Base-by-base conservation (phyloP, 352 stramenopile species). In the Thalassiosira livingstoniorum region DNA sequence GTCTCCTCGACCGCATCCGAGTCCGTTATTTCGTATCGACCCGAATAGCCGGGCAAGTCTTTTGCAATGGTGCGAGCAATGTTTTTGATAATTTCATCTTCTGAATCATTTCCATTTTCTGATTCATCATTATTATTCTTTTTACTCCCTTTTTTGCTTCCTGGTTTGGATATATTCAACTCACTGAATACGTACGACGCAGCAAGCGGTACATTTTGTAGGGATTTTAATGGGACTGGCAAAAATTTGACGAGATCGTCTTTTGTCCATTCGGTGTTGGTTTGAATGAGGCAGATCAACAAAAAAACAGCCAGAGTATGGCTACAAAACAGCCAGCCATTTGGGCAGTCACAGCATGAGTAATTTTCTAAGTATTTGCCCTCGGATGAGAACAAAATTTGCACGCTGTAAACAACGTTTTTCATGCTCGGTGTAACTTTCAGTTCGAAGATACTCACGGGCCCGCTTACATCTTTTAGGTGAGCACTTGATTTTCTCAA, bases 401-500 rank as follows among this genome's bases (percentile, higher is more conserved):
- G 37, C 37, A 75, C 66, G 37, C 43, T 43, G 35, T 75, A 75
- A 32, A 75, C 35, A 13, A 51, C 66, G 29, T 45, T 75, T 45
- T 75, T 75, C 66, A 75, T 75, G 66, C 66, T 75, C 29, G 66
- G 66, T 31, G 66, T 75, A 27, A 75, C 66, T 51, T 75, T 75
- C 35, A 75, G 66, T 35, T 67, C 43, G 35, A 66, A 21, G 31
- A 65, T 67, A 32, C 27, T 5, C 4, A 65, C 66, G 4, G 66
- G 21, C 13, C 11, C 43, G 29, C 18, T 29, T 13, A 25, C 18
- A 23, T 31, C 66, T 47, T 60, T 63, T 2, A 71, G 21, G 11
- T 31, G 15, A 61, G 69, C 67, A 15, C 2, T 42, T 39, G 54
- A 25, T 18, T 47, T 58, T 57, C 45, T 53, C 58, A 78, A 18